Evolutionary conservation across 1,284 basidiomycete genomes (phyloP), one percentile per base, ranked within the genome.

Genomic region (Termitomyces sp.): DNA sequence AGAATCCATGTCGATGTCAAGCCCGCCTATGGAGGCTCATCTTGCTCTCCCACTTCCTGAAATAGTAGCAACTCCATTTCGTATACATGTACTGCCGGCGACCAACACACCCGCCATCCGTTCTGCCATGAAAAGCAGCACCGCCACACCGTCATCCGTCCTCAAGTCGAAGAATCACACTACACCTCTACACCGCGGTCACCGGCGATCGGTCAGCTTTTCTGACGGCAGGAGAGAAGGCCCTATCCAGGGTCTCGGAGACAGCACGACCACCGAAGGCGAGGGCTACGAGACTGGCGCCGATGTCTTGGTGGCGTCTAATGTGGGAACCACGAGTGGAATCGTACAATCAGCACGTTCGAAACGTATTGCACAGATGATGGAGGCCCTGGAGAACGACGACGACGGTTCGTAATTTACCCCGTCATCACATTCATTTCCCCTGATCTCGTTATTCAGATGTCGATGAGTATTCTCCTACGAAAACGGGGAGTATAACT

Each of bases 171-270:
- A 67, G 44, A 70, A 76, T 60, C 72, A 72, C 50, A 87, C 83
- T 51, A 87, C 83, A 14, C 84, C 84, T 13, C 62, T 75, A 21
- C 73, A 72, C 46, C 69, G 68, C 34, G 57, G 59, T 24, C 70
- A 84, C 56, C 81, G 84, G 24, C 81, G 93, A 30, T 94, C 91
- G 41, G 94, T 97, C 49, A 94, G 91, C 67, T 97, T 97, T 71
- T 95, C 92, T 16, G 94, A 97, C 65, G 93, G 93, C 4, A 88
- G 86, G 64, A 79, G 80, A 54, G 84, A 88, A 38, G 93, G 93
- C 4, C 91, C 89, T 34, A 94, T 94, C 44, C 73, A 77, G 49
- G 89, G 86, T 18, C 69, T 88, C 16, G 52, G 50, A 19, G 55
- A 53, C 43, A 72, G 66, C 18, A 64, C 68, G 41, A 72, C 65